Evolutionary conservation across 2,329 filamentous ascomycete species (phyloP).

Genomic region (Dactylonectria macrodidyma): DNA sequence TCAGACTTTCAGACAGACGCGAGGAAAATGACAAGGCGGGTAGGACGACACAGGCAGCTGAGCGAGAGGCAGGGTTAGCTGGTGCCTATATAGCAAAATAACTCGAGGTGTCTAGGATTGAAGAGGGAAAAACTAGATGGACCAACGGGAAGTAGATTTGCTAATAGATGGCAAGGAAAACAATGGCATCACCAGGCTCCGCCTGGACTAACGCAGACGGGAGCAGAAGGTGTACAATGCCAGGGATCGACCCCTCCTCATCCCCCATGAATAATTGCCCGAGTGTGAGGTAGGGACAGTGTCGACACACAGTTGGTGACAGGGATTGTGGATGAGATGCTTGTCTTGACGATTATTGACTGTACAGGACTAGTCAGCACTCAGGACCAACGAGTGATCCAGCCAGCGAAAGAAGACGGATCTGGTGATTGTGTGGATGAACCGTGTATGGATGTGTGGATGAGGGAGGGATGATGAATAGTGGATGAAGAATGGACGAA

Average conservation of each 20-base stretch:
- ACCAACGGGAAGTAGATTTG: constrained; percentile 36
- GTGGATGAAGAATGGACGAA: neutral
- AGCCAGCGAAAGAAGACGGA: constrained; percentile 3
- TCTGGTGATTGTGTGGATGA: constrained; percentile 3
- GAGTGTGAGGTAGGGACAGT: constrained; percentile 8
- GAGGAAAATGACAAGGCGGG: constrained; percentile 11
- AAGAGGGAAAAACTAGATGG: constrained; percentile 26
- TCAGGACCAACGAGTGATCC: constrained; percentile 8
- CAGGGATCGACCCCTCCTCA: constrained; percentile 41
- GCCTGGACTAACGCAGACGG: constrained; percentile 41
- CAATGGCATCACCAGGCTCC: constrained; percentile 47
- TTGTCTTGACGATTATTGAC: neutral
- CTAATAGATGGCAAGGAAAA: constrained; percentile 27
- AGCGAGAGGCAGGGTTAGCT: constrained; percentile 3
- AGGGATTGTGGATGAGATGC: constrained; percentile 5
- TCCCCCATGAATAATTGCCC: constrained; percentile 31
- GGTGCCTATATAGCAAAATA: constrained; percentile 16
- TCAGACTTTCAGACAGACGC: constrained; percentile 6
- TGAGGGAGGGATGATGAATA: neutral
- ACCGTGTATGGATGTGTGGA: neutral
- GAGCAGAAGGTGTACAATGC: constrained; percentile 21
- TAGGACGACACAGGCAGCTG: constrained; percentile 5
- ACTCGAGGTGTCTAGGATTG: neutral
- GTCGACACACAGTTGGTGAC: neutral
- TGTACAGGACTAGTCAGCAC: constrained; percentile 16